Evolutionary conservation across 73 alveolate genomes (phyloP).

Genomic region (Stentor roeselii): DNA sequence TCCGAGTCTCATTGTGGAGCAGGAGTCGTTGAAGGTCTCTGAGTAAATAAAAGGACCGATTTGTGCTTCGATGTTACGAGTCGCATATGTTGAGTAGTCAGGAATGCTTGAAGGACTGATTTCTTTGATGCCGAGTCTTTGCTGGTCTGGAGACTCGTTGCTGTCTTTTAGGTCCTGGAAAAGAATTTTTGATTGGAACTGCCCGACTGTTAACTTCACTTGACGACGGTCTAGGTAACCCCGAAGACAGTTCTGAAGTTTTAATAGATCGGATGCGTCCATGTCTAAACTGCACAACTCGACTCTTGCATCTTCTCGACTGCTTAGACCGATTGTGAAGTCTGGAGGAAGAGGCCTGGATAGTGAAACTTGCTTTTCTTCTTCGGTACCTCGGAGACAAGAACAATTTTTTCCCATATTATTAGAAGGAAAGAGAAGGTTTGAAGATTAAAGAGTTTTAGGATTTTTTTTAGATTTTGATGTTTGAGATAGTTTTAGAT

Average conservation of each 20-base stretch:
- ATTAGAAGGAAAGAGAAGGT: too few relatives aligned
- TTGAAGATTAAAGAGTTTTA: too few relatives aligned
- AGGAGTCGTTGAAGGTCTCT: background rate
- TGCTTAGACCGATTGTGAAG: background rate
- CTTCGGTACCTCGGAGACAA: background rate
- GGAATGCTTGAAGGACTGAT: background rate
- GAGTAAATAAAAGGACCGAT: constrained; percentile 1
- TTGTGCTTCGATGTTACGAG: background rate
- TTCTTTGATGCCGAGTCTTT: background rate
- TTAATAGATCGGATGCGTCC: background rate
- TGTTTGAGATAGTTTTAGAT: too few relatives aligned
- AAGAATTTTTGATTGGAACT: background rate
- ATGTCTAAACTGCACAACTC: background rate
- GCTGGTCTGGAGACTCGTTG: background rate
- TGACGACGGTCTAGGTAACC: constrained; percentile 16
- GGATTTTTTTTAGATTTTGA: too few relatives aligned
- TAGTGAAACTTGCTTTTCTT: constrained; percentile 8
- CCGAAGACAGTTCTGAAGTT: background rate
- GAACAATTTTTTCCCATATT: constrained; percentile 18
- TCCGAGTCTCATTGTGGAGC: background rate
- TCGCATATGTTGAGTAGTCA: constrained; percentile 8
- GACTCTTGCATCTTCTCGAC: too few relatives aligned
- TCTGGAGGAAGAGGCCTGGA: background rate
- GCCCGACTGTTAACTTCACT: background rate
- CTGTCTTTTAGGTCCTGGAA: background rate